Evolutionary conservation across 1,284 basidiomycete genomes (phyloP).

Genomic region (Microbotryomycetes sp.): DNA sequence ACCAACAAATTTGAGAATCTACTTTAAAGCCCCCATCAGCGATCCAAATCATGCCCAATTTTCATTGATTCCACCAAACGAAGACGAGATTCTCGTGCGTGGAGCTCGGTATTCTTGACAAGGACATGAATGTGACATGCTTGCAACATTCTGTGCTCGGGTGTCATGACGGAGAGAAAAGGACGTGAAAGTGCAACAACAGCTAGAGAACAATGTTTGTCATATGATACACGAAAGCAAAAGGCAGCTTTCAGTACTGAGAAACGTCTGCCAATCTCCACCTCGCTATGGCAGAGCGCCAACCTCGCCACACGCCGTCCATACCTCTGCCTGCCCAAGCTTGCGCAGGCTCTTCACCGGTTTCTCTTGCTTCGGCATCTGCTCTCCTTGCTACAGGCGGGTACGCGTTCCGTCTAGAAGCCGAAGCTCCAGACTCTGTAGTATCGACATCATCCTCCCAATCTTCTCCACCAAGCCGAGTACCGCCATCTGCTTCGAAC

Average conservation of each 20-base stretch:
- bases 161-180: not conserved
- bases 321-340: not conserved
- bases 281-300: not conserved
- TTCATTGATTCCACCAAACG: not conserved
- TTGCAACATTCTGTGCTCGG: too few relatives aligned
- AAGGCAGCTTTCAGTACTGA: not conserved
- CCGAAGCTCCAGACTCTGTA: not conserved
- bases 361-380: not conserved
- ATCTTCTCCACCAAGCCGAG: not conserved
- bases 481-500: not conserved
- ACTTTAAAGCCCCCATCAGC: not conserved
- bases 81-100: not conserved
- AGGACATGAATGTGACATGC: too few relatives aligned
- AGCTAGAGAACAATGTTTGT: not conserved
- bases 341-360: not conserved
- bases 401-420: not conserved
- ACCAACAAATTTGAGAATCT: not conserved
- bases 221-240: not conserved
- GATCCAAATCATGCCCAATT: not conserved
- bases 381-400: not conserved
- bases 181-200: not conserved
- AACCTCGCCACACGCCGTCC: not conserved
- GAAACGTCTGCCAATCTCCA: conserved; percentile 2
- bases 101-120: not conserved
- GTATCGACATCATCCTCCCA: not conserved